Base-by-base conservation (phyloP, 2,329 filamentous ascomycete species). In the Ascochyta viciae-villosae region DNA sequence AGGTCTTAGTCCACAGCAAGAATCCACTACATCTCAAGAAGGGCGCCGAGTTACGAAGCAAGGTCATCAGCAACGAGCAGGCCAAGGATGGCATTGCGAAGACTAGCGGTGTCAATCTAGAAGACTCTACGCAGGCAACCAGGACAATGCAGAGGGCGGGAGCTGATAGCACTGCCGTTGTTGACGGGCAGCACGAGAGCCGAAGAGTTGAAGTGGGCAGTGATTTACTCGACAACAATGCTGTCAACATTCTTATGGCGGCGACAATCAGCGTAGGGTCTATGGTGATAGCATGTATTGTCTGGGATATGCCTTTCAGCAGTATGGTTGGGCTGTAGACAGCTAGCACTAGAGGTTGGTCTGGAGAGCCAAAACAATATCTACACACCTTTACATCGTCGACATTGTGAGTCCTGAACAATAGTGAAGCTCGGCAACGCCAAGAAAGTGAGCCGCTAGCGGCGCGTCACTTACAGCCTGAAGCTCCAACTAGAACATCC, bases 211-310 rank as follows among this genome's bases (percentile, higher is more conserved):
- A 90, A 74, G 89, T 84, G 59, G 76, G 89, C 81, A 64, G 81
- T 78, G 85, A 96, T 72, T 74, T 96, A 58, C 80, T 99, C 54
- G 92, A 96, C 76, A 99, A 99, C 76, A 99, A 99, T 75, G 90
- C 91, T 50, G 92, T 99, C 66, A 99, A 99, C 75, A 86, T 97
- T 54, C 75, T 94, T 53, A 98, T 97, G 94, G 93, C 94, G 0
- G 82, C 86, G 13, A 81, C 82, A 4, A 93, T 96, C 85, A 96
- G 91, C 72, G 62, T 92, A 16, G 85, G 88, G 4, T 90, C 88
- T 4, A 96, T 98, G 86, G 80, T 71, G n/a, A 64, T 58, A 2
- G 68, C 74, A 3, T 67, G 64, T 26, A 24, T 63, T n/a, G 38
- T 71, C 3, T 77, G 71, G 74, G 63, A 65, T n/a, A n/a, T 71